Base-by-base conservation (phyloP, 2,329 filamentous ascomycete genomes). In the Akanthomyces lecanii region DNA sequence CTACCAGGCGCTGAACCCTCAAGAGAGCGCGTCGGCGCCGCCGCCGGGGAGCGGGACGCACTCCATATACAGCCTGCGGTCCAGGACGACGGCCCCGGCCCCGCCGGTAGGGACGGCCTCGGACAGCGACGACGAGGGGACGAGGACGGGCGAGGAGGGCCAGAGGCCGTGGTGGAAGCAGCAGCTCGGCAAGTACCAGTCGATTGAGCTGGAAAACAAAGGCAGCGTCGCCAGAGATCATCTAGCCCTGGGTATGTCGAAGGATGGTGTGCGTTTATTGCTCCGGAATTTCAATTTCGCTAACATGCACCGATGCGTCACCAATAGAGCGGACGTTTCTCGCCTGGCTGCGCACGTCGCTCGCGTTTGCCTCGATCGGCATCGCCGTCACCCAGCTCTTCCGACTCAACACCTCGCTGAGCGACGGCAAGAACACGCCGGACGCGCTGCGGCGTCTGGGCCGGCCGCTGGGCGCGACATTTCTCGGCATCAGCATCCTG, bases 341-440 rank as follows among this genome's bases (percentile, higher is more conserved):
- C 38, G 91, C 91, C 61, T 95, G 91, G 91, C 82, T 95, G 50
- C 85, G 91, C 59, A 95, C 91, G 3, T 92, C 89, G 2, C 82
- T 95, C 42, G 87, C 89, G 28, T 95, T 95, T 71, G 89, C 90
- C 12, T 89, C 85, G 40, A 94, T 95, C 67, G 91, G 91, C 63
- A 90, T 95, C 64, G 91, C 90, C 50, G 84, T 95, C 47, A 94
- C 91, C 1, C 91, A 95, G 73, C 85, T 95, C 54, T 94, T 95
- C 77, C 88, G 91, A 30, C 85, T 95, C 63, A 93, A 93, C 77
- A 89, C 87, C 0, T 82, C 85, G 10, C 77, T 89, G 47, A 66
- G 63, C 44, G 68, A 71, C 25, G 72, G 76, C 47, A 70, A 72
- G 36, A 74, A 74, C 62, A 72, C 77, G 48, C 48, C 47, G 10